Evolutionary conservation across 768 basidiomycete species (phyloP), one percentile per base, ranked within the genome.

Genomic region (Rhizopogon vinicolor): DNA sequence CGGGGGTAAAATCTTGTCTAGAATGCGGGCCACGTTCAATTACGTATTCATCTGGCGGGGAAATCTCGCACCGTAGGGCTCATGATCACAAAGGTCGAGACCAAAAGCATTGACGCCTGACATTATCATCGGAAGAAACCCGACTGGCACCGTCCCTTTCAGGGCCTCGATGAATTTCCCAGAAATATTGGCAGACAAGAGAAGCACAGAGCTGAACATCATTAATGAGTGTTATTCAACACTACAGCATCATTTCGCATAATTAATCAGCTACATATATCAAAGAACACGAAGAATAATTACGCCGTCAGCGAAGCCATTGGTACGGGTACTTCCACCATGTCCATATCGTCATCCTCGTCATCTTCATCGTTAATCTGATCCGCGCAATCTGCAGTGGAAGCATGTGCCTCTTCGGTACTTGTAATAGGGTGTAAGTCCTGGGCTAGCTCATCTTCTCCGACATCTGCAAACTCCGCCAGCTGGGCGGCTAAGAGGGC

Each of bases 401-500:
- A 13, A 33, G 29, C 31, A 29, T 18, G 14, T 14, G 6, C 25
- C 25, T 29, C 51, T 19, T 52, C 51, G 25, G 33, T 22, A 35
- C 35, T 37, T 37, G 14, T 49, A 22, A 19, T 35, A 49, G 48
- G 35, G 19, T 69, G 61, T 33, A 66, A 43, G 39, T 70, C 68
- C 1, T 65, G 62, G 14, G 68, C 69, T 16, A 68, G 58, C 39
- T 61, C 65, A 37, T 68, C 70, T 37, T 70, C 72, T 10, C 58
- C 58, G 43, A 69, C 71, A 51, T 82, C 79, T 13, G 80, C 83
- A 45, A 89, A 74, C 65, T 89, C 89, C 25, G 81, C 79, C 25
- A 91, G 65, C 63, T 91, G 89, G 0, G 84, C 85, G 5, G 88
- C 86, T 53, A 91, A 66, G 31, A 91, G 75, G 3, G 84, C 87